Percentiles rank a stretch among this genome's conserved stretches.
These are phyloP conservation scores for Dactylonectria estremocensis DNA, from an alignment of 2,329 filamentous ascomycete genomes.

Conservation along the genomic window DNA sequence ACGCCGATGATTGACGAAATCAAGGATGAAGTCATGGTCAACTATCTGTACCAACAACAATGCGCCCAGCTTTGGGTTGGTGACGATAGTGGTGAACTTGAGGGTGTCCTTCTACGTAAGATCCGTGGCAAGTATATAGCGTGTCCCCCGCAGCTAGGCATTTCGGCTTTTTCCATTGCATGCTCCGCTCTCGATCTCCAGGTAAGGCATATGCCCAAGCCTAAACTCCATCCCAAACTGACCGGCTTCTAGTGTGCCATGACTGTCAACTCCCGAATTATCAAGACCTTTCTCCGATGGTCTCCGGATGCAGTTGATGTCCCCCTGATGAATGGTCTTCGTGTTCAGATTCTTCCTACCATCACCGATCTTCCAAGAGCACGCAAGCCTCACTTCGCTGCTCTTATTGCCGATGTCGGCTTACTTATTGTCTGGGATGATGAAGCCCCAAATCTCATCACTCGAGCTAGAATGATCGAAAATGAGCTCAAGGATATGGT, in stretches of 20 bases:
- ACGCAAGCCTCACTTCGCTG: constrained; percentile 85
- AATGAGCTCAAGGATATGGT: constrained; percentile 84
- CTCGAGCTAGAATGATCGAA: constrained; percentile 80
- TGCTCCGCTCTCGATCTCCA: constrained; percentile 80
- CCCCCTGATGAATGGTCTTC: constrained; percentile 82
- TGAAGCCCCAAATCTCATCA: constrained; percentile 79
- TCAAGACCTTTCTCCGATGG: constrained; percentile 83
- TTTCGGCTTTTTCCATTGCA: constrained; percentile 75
- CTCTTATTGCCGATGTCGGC: constrained; percentile 80
- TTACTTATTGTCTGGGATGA: constrained; percentile 88
- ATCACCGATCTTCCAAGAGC: constrained; percentile 79
- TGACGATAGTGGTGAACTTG: constrained; percentile 76
- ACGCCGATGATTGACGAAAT: constrained; percentile 76
- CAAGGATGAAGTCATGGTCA: constrained; percentile 87
- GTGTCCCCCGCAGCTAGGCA: constrained; percentile 76
- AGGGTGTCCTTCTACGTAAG: constrained; percentile 82
- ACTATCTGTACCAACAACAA: constrained; percentile 86
- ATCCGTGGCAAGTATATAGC: constrained; percentile 78
- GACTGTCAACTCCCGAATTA: constrained; percentile 85
- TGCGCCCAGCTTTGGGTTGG: constrained; percentile 82
- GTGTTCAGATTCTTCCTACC: constrained; percentile 81
- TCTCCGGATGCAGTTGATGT: constrained; percentile 82
- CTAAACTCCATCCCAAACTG: constrained; percentile 5
- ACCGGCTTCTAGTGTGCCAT: constrained; percentile 74
- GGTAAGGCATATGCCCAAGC: constrained; percentile 58